Percentiles rank a stretch among this genome's conserved stretches.
Evolutionary conservation across 805 yeast species (phyloP).

Genomic region (Wickerhamomyces rabaulensis): DNA sequence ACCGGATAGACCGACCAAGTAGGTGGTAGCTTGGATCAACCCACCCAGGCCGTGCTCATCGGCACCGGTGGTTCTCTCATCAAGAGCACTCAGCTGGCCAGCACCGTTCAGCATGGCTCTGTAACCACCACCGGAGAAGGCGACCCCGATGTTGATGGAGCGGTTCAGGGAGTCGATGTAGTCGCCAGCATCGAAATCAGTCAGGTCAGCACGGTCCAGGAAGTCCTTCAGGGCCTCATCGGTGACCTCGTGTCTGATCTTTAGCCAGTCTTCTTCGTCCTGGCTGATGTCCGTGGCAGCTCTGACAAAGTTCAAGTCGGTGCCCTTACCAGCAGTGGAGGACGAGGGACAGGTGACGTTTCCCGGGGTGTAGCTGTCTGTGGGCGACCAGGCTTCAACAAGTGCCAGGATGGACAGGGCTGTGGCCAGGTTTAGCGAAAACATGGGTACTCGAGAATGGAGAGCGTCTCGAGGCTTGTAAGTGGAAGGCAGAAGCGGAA

Average conservation of each 20-base stretch:
- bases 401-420: neutral
- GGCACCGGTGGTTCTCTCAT: slow-evolving; percentile 58
- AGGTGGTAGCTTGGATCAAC: slow-evolving; percentile 60
- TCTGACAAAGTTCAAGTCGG: slow-evolving; percentile 29
- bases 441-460: neutral
- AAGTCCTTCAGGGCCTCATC: slow-evolving; percentile 25
- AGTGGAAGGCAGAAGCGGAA: no score
- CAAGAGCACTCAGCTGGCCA: slow-evolving; percentile 74
- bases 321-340: slow-evolving; percentile 1
- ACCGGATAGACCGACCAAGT: slow-evolving; percentile 74
- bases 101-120: slow-evolving; percentile 86
- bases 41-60: slow-evolving; percentile 62
- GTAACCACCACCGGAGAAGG: slow-evolving; percentile 85
- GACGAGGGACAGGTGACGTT: slow-evolving; percentile 45
- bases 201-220: slow-evolving; percentile 41
- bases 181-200: slow-evolving; percentile 34
- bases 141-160: slow-evolving; percentile 47
- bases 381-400: slow-evolving; percentile 33
- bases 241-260: slow-evolving; percentile 28
- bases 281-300: slow-evolving; percentile 41
- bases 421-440: neutral
- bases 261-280: slow-evolving; percentile 49
- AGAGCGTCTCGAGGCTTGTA: no score
- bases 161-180: slow-evolving; percentile 32
- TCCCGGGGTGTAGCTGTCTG: slow-evolving; percentile 57